phyloP scores from a whole-genome alignment of 345 rosid genomes.

The Geranium brycei region DNA sequence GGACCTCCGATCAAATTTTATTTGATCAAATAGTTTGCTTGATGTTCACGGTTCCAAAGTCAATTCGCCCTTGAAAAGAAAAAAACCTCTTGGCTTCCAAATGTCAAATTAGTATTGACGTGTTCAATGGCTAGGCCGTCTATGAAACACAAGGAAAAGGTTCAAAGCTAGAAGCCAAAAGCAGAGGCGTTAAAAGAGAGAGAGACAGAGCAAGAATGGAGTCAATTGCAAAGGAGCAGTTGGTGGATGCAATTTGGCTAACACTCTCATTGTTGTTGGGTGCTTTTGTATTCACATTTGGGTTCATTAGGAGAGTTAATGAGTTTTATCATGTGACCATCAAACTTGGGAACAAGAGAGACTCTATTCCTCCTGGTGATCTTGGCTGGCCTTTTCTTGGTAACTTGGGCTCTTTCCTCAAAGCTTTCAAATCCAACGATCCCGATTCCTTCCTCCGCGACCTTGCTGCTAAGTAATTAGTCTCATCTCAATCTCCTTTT shows the following conservation, averaged over 20 bases:
- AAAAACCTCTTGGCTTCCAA: too few species aligned
- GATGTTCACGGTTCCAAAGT: too few species aligned
- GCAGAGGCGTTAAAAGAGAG: background rate
- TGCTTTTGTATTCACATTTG: conserved; percentile 6
- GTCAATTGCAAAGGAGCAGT: background rate
- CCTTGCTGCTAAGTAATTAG: conserved; percentile 19
- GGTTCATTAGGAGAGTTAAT: conserved; percentile 24
- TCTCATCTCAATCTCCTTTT: background rate
- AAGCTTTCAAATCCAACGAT: conserved; percentile 29
- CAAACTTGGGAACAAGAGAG: conserved; percentile 20
- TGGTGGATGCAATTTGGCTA: conserved; percentile 2
- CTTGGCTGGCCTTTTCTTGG: conserved; percentile 40
- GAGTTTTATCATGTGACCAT: conserved; percentile 20
- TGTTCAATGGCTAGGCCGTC: background rate
- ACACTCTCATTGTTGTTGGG: conserved; percentile 8
- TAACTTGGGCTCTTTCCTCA: conserved; percentile 31
- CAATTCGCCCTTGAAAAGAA: too few species aligned
- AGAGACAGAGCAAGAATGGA: background rate
- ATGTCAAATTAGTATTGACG: too few species aligned
- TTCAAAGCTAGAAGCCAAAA: background rate
- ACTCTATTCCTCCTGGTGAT: conserved; percentile 35
- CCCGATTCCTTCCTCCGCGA: conserved; percentile 28
- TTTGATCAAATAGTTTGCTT: too few species aligned
- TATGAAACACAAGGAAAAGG: background rate
- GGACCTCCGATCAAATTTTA: too few species aligned